Evolutionary conservation across 2,329 filamentous ascomycete species (phyloP).

Genomic region (Colletotrichum lini): DNA sequence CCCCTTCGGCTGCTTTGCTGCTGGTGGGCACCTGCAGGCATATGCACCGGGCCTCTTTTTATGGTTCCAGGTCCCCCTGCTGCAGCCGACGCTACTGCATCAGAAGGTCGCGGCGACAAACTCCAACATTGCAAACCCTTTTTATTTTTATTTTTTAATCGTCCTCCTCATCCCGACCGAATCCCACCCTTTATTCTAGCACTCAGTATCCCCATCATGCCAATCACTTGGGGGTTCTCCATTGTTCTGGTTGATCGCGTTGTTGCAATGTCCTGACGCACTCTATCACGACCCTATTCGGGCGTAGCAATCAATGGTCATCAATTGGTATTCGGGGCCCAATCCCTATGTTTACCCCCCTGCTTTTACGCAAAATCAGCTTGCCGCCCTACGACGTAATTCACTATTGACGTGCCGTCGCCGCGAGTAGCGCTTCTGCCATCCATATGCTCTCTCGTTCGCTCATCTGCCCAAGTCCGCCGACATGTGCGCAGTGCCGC

Average conservation of each 20-base stretch:
- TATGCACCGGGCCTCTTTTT: slow-evolving; percentile 42
- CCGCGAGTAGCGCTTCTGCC: slow-evolving; percentile 20
- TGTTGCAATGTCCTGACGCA: background rate
- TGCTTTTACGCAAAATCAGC: background rate
- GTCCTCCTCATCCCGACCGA: slow-evolving; percentile 7
- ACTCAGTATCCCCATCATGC: slow-evolving; percentile 3
- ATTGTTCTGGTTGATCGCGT: background rate
- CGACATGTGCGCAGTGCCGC: slow-evolving; percentile 1
- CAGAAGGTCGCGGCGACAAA: slow-evolving; percentile 34
- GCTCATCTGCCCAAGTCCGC: background rate
- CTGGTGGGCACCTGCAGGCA: slow-evolving; percentile 23
- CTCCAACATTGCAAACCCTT: slow-evolving; percentile 17
- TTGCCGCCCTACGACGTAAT: background rate
- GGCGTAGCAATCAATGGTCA: slow-evolving; percentile 20
- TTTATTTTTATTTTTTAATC: background rate
- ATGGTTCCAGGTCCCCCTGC: slow-evolving; percentile 37
- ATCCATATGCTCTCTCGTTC: background rate
- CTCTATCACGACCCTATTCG: background rate
- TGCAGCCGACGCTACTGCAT: slow-evolving; percentile 39
- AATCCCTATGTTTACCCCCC: slow-evolving; percentile 1
- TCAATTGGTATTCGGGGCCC: slow-evolving; percentile 13
- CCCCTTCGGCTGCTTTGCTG: slow-evolving; percentile 7
- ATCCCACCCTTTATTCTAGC: slow-evolving; percentile 14
- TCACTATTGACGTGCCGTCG: slow-evolving; percentile 10
- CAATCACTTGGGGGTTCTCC: background rate